A percentile compares a stretch with the other conserved stretches of the same genome.
Evolutionary conservation across 805 yeast genomes (phyloP).

Genomic region (Candida manassasensis): DNA sequence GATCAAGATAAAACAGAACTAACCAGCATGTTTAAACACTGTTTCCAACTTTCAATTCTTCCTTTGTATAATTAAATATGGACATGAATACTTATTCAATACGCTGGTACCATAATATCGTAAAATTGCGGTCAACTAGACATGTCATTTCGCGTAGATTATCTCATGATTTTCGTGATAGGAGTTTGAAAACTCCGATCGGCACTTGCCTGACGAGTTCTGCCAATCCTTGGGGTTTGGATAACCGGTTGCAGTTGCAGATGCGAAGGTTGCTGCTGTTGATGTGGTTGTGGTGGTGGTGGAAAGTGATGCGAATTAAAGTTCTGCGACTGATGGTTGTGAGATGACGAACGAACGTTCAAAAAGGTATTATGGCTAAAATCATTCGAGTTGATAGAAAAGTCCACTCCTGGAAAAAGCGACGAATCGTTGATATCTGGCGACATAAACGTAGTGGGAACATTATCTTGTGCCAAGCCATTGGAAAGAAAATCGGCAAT

Average conservation of each 20-base stretch:
- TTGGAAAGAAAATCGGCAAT: slow-evolving; percentile 9
- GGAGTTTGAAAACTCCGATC: slow-evolving; percentile 41
- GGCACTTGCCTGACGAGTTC: slow-evolving; percentile 34
- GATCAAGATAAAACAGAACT: slow-evolving; percentile 9
- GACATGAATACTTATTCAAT: neutral
- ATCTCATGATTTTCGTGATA: slow-evolving; percentile 33
- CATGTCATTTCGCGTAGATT: no score
- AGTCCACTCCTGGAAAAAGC: slow-evolving; percentile 27
- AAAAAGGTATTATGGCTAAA: slow-evolving; percentile 13
- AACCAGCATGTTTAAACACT: neutral
- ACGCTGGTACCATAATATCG: neutral
- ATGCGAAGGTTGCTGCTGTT: slow-evolving; percentile 8
- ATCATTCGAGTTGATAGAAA: slow-evolving; percentile 26
- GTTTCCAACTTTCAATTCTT: neutral
- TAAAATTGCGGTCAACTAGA: neutral
- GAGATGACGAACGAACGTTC: slow-evolving; percentile 12
- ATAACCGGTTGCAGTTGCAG: slow-evolving; percentile 11
- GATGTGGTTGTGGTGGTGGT: slow-evolving; percentile 13
- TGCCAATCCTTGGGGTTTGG: slow-evolving; percentile 37
- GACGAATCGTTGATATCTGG: slow-evolving; percentile 23
- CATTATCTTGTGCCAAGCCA: slow-evolving; percentile 11
- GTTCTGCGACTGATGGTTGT: slow-evolving; percentile 6
- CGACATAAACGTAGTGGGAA: slow-evolving; percentile 9
- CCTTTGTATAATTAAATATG: slow-evolving; percentile 1
- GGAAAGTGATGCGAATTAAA: slow-evolving; percentile 1